These are phyloP conservation scores for Herpetomonas tarakana DNA, from an alignment of 208 protist species.

Conservation along the genomic window DNA sequence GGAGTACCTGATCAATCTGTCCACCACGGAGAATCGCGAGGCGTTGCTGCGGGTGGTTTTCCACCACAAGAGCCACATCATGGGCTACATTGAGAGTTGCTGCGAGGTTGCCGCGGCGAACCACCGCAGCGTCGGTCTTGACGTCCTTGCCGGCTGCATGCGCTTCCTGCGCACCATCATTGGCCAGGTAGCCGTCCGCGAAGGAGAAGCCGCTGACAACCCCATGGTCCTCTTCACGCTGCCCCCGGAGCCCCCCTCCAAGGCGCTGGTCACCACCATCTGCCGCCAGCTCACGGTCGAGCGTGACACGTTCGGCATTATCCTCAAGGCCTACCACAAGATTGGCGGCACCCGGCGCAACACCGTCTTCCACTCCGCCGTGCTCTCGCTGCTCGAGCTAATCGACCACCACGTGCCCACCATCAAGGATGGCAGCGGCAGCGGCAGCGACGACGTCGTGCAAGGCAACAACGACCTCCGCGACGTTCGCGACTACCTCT, in stretches of 20 bases:
- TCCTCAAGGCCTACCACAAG: conserved; percentile 51
- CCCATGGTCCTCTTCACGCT: conserved; percentile 28
- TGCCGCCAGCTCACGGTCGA: conserved; percentile 64
- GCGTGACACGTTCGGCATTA: conserved; percentile 48
- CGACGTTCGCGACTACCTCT: conserved; percentile 62
- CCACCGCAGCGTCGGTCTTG: conserved; percentile 34
- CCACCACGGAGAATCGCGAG: conserved; percentile 48
- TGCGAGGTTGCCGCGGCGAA: conserved; percentile 28
- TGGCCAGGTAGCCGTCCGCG: conserved; percentile 15
- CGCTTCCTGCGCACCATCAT: conserved; percentile 57
- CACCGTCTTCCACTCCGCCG: conserved; percentile 64
- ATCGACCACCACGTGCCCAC: conserved; percentile 22
- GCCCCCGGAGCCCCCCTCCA: conserved; percentile 27
- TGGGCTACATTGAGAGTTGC: conserved; percentile 51
- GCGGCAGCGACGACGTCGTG: conserved; percentile 11
- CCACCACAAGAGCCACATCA: conserved; percentile 53
- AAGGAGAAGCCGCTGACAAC: conserved; percentile 19
- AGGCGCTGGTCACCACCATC: conserved; percentile 27
- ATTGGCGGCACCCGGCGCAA: conserved; percentile 47
- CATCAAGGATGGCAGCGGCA: not conserved
- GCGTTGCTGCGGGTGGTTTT: conserved; percentile 53
- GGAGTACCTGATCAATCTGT: conserved; percentile 48
- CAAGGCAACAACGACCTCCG: conserved; percentile 29
- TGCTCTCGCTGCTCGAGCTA: conserved; percentile 45
- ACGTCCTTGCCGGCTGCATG: conserved; percentile 54